Evolutionary conservation across 345 rosid species (phyloP), one percentile per base, ranked within the genome.

Genomic region (Corchorus capsularis): DNA sequence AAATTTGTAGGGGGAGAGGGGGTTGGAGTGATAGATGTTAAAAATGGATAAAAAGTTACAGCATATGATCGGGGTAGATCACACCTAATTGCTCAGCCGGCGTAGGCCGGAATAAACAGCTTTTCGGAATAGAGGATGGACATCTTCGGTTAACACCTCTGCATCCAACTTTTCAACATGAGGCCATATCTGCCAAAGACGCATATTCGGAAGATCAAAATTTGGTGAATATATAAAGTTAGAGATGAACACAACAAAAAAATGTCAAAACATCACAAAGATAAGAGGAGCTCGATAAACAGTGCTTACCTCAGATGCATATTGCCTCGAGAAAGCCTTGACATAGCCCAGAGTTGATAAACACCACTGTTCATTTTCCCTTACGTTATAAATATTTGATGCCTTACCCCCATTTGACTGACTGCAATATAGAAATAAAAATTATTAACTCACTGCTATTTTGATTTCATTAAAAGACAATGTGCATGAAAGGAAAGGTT

Each of bases 331-430:
- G 75, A 96, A 88, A 19, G 97, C 90, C 76, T 91, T 92, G 63
- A 94, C 90, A 78, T 91, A 91, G 77, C 97, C 97, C 45, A 96
- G 89, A 71, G 99, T 92, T 20, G 97, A 83, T 71, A 94, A 80
- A 81, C 98, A 96, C 99, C 98, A 94, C 71, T 96, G 99, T 81
- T 89, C 94, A 65, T 82, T 90, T 82, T 96, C 98, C 54, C 97
- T 90, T 3, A 94, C 76, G 57, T 74, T 89, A 37, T 90, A 90
- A 35, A 46, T 14, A 63, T 62, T 71, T 46, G 73, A 77, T 1
- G 78, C 59, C 55, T 60, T 81, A 52, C 76, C 88, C 59, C 92
- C 91, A 61, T 92, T 90, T 15, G 82, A 71, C 50, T 79, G 86
- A 72, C 97, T 90, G 87, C 81, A 55, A 20, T 68, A 71, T 43